Conservation (phyloP, 306 rosid species). For the Macrotyloma uniflorum region DNA sequence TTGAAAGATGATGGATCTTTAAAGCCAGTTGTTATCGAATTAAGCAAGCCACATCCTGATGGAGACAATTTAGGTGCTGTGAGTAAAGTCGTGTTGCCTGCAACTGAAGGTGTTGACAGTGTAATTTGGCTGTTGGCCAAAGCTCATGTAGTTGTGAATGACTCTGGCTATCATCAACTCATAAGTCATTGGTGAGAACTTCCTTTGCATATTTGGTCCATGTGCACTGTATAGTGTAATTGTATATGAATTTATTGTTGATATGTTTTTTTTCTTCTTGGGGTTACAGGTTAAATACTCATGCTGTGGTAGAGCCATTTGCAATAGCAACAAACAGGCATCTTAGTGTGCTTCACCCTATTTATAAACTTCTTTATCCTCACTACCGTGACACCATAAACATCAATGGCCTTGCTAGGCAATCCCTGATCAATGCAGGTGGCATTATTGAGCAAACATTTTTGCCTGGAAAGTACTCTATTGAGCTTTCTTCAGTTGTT, state of each 20-base stretch:
- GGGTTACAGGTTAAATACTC: conserved; percentile 30
- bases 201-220: not conserved
- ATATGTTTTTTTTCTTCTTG: not conserved
- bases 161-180: conserved; percentile 73
- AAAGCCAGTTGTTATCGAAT: conserved; percentile 71
- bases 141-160: conserved; percentile 72
- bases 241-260: not conserved
- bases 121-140: conserved; percentile 73
- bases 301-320: conserved; percentile 21
- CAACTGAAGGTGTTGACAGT: conserved; percentile 55
- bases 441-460: conserved; percentile 50
- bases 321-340: conserved; percentile 28
- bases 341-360: conserved; percentile 28
- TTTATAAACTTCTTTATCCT: conserved; percentile 24
- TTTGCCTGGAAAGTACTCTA: conserved; percentile 33
- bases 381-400: conserved; percentile 50
- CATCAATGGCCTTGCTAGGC: conserved; percentile 50
- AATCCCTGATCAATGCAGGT: conserved; percentile 36
- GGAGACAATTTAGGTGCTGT: conserved; percentile 60
- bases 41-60: conserved; percentile 61
- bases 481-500: conserved; percentile 43
- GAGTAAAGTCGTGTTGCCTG: conserved; percentile 61
- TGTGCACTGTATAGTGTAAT: not conserved
- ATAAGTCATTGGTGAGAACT: conserved; percentile 65
- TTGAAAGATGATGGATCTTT: conserved; percentile 67